A percentile compares a stretch with the other conserved stretches of the same genome.
Evolutionary conservation across 495 filamentous ascomycete species (phyloP).

Genomic region (Cercophora sp.): DNA sequence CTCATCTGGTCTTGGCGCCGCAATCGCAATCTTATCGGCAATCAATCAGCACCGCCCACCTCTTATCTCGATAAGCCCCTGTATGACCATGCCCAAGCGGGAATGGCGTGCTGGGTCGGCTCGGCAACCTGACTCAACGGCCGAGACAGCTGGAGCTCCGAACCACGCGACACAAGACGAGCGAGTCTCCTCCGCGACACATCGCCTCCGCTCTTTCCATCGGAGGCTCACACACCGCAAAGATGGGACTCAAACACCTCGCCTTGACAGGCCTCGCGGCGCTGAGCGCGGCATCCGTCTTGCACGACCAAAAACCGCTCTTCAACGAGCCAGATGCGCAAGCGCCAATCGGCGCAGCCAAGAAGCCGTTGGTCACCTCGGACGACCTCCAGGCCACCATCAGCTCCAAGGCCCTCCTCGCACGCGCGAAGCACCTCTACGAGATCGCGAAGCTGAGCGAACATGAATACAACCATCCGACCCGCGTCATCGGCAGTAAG

Average conservation of each 20-base stretch:
- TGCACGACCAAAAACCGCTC: slow-evolving; percentile 10
- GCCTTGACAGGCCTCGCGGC: slow-evolving; percentile 4
- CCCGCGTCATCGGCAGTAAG: slow-evolving; percentile 59
- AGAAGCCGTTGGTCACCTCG: slow-evolving; percentile 45
- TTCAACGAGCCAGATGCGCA: neutral
- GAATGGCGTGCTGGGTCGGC: too few relatives aligned
- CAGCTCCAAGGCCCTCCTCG: slow-evolving; percentile 46
- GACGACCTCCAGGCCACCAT: slow-evolving; percentile 52
- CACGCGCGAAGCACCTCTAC: slow-evolving; percentile 53
- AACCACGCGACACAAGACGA: neutral
- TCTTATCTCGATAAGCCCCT: too few relatives aligned
- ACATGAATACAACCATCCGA: slow-evolving; percentile 57
- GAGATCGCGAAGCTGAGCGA: slow-evolving; percentile 50
- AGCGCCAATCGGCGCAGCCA: neutral
- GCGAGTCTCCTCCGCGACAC: neutral
- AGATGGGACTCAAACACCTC: slow-evolving; percentile 10
- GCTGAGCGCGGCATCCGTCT: slow-evolving; percentile 6
- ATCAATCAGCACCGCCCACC: too few relatives aligned
- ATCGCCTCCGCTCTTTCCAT: neutral
- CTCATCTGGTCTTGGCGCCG: neutral
- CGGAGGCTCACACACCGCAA: neutral
- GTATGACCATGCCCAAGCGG: too few relatives aligned
- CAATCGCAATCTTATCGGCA: too few relatives aligned
- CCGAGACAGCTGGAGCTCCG: neutral
- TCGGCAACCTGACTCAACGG: neutral